Evolutionary conservation across 805 yeast genomes (phyloP).

Genomic region (Monosporozyma servazzii): DNA sequence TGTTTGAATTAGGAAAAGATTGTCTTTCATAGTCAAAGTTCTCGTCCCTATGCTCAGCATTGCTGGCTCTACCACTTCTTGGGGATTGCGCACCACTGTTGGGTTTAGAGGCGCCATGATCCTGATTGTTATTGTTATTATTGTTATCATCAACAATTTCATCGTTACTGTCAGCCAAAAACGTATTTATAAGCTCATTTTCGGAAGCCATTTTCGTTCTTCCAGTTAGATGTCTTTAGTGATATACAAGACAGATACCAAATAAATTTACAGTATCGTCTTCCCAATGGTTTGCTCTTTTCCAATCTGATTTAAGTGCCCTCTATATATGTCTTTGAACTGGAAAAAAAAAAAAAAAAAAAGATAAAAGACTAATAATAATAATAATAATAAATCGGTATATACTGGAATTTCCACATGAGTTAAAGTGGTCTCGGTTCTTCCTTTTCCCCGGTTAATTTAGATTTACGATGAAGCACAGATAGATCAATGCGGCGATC

Average conservation of each 20-base stretch:
- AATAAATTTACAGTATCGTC: background rate
- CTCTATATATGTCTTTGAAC: background rate
- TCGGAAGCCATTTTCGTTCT: background rate
- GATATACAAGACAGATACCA: no score
- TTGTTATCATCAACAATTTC: background rate
- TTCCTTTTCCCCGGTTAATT: no score
- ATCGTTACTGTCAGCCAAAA: background rate
- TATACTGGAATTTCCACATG: no score
- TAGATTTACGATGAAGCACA: no score
- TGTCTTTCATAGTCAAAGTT: conserved; percentile 19
- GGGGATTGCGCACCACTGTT: background rate
- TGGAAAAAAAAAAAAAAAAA: no score
- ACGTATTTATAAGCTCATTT: conserved; percentile 1
- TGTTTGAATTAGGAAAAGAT: conserved; percentile 1
- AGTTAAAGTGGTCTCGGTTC: no score
- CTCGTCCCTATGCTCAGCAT: conserved; percentile 3
- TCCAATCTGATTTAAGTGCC: background rate
- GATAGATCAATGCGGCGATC: no score
- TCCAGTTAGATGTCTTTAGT: background rate
- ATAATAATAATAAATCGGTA: no score
- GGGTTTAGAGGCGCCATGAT: background rate
- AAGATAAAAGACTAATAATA: no score
- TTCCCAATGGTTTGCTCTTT: background rate
- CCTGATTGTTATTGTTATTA: background rate
- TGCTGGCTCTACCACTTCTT: background rate